Conservation (phyloP, 179 eudicot genomes). For the Amaranthus tricolor region DNA sequence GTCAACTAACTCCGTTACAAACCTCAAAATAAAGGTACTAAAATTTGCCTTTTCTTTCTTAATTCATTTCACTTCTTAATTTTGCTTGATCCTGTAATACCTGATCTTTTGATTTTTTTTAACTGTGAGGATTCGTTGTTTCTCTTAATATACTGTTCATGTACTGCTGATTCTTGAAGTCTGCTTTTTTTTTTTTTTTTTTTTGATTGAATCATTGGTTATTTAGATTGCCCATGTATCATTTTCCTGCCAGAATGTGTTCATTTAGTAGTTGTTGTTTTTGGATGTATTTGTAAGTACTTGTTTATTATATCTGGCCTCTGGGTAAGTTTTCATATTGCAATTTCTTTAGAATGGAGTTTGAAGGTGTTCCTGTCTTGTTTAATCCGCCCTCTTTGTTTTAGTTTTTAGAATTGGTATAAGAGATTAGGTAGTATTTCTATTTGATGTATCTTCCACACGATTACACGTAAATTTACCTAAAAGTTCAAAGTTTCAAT, state of each 20-base stretch:
- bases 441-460: background rate
- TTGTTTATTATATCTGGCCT: background rate
- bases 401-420: too few species aligned
- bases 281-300: background rate
- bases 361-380: background rate
- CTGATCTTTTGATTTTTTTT: background rate
- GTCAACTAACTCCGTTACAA: background rate
- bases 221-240: background rate
- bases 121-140: background rate
- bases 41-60: background rate
- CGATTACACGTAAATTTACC: background rate
- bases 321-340: background rate
- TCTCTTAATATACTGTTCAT: background rate
- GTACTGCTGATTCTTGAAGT: too few species aligned
- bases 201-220: background rate
- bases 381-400: background rate
- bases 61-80: background rate
- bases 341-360: background rate
- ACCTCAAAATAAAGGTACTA: background rate
- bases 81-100: background rate
- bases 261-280: background rate
- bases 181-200: background rate
- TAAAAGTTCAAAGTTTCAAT: background rate
- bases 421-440: too few species aligned
- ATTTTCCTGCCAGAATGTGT: background rate